Conservation (phyloP, 805 yeast genomes). For the Saturnispora sekii region DNA sequence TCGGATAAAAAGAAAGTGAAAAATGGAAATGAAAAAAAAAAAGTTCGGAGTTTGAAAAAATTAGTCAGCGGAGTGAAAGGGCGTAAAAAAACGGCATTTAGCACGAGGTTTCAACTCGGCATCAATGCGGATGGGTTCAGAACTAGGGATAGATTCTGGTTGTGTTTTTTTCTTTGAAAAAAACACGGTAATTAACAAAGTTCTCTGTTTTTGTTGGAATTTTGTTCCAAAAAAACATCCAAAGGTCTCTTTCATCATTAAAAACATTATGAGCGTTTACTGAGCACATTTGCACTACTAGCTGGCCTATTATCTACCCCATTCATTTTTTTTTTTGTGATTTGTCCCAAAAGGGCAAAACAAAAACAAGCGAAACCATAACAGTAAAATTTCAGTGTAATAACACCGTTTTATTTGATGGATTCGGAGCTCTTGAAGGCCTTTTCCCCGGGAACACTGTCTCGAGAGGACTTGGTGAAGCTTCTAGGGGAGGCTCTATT, state of each 20-base stretch:
- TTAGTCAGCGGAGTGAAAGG: background rate
- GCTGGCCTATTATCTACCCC: background rate
- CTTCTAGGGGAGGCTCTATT: too few relatives aligned
- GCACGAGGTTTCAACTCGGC: too few relatives aligned
- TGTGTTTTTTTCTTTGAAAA: too few relatives aligned
- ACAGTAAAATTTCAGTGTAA: too few relatives aligned
- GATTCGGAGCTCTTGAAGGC: background rate
- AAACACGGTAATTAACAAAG: too few relatives aligned
- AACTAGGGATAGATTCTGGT: too few relatives aligned
- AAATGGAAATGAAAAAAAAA: background rate
- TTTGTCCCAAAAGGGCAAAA: slow-evolving; percentile 11
- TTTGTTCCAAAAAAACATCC: too few relatives aligned
- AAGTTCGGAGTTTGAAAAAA: background rate
- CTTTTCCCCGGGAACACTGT: background rate
- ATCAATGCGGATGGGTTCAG: too few relatives aligned
- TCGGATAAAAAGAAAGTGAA: background rate
- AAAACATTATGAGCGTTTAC: background rate
- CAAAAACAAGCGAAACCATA: slow-evolving; percentile 7
- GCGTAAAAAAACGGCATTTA: too few relatives aligned
- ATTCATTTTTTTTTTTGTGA: background rate
- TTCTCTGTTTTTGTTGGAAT: too few relatives aligned
- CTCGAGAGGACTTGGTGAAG: background rate
- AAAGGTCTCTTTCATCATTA: too few relatives aligned
- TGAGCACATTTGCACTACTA: background rate
- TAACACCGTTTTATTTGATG: too few relatives aligned